phyloP scores from a whole-genome alignment of 2,329 filamentous ascomycete species.

The Fusarium sp. region DNA sequence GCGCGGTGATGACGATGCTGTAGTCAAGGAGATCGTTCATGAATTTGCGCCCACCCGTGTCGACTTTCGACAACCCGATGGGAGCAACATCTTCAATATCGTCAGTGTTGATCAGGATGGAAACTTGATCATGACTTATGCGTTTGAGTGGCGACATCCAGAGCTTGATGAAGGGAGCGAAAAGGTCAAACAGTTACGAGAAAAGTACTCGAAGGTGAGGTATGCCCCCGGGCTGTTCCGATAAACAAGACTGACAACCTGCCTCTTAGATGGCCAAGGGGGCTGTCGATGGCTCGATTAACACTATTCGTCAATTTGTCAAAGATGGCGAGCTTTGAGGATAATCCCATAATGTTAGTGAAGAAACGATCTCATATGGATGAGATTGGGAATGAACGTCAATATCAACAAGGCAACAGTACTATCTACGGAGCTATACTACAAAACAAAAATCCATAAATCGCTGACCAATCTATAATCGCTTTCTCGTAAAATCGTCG shows the following conservation, averaged over 20 bases:
- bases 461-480: neutral
- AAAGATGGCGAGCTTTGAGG: slow-evolving; percentile 20
- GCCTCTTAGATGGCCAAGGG: slow-evolving; percentile 12
- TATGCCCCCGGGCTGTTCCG: rapidly evolving
- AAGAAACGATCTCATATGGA: neutral
- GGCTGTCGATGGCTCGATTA: slow-evolving; percentile 32
- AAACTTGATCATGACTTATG: slow-evolving; percentile 50
- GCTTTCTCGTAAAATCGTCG: neutral
- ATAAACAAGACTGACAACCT: rapidly evolving
- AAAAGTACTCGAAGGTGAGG: slow-evolving; percentile 37
- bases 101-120: slow-evolving; percentile 47
- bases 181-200: slow-evolving; percentile 41
- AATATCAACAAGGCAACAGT: neutral
- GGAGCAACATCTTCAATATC: slow-evolving; percentile 51
- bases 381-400: neutral
- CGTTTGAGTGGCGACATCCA: slow-evolving; percentile 52
- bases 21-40: slow-evolving; percentile 48
- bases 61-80: slow-evolving; percentile 52
- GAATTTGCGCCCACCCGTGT: slow-evolving; percentile 49
- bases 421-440: neutral
- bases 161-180: slow-evolving; percentile 45
- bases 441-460: neutral
- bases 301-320: slow-evolving; percentile 16
- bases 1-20: slow-evolving; percentile 5
- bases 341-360: too few relatives aligned